Conservation (phyloP, 805 yeast genomes). For the Yamadazyma paraphyllophila region DNA sequence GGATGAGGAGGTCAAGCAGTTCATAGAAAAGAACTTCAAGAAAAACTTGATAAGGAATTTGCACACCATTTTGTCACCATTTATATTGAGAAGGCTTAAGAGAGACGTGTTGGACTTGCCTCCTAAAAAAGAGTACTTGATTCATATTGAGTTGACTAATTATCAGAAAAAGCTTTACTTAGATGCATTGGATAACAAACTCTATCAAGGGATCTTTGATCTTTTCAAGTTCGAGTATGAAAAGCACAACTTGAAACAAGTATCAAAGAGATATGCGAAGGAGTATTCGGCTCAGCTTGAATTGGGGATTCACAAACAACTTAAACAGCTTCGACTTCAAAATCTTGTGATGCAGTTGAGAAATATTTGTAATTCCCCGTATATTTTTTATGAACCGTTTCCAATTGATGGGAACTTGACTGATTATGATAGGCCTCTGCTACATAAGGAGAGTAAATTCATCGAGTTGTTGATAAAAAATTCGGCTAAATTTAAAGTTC, state of each 20-base stretch:
- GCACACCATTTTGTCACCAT: slow-evolving; percentile 87
- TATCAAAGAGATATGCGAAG: slow-evolving; percentile 1
- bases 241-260: slow-evolving; percentile 30
- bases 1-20: slow-evolving; percentile 40
- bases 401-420: slow-evolving; percentile 36
- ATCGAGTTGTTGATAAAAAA: slow-evolving; percentile 37
- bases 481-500: slow-evolving; percentile 71
- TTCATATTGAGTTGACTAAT: slow-evolving; percentile 66
- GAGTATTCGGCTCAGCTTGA: slow-evolving; percentile 6
- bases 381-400: slow-evolving; percentile 76
- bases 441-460: slow-evolving; percentile 25
- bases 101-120: slow-evolving; percentile 74
- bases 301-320: slow-evolving; percentile 1
- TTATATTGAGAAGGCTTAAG: slow-evolving; percentile 78
- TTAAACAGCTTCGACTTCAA: slow-evolving; percentile 35
- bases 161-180: slow-evolving; percentile 65
- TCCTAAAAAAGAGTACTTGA: slow-evolving; percentile 83
- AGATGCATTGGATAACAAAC: slow-evolving; percentile 43
- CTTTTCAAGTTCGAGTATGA: slow-evolving; percentile 53
- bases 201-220: slow-evolving; percentile 45
- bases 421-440: slow-evolving; percentile 8
- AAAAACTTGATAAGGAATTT: slow-evolving; percentile 64
- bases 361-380: slow-evolving; percentile 82
- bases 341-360: slow-evolving; percentile 83
- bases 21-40: slow-evolving; percentile 55